Evolutionary conservation across 202 grass and related monocot genomes (phyloP), one percentile per base, ranked within the genome.

Genomic region (Musa balbisiana): DNA sequence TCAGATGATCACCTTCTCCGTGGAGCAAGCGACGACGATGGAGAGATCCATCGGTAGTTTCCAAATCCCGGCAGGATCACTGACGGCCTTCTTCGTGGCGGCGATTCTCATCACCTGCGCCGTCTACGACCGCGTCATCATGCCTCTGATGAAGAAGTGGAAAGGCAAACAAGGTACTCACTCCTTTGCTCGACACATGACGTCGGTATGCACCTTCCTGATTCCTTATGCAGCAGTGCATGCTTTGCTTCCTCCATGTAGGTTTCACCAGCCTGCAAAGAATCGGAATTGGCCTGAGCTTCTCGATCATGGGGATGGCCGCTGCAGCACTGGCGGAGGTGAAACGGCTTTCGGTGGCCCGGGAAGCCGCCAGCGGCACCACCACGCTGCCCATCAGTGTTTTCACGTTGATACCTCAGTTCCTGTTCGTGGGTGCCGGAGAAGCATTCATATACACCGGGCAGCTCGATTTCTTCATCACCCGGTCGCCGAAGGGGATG

Each of bases 381-480:
- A 52, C 73, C 16, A 51, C 79, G 17, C 69, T 97, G 71, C 88
- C 93, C 19, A 84, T 97, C 73, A 93, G 78, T 4, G 93, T 97
- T 13, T 93, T 97, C 86, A 14, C 79, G 70, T 69, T 97, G 78
- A 87, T 81, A 53, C 90, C 93, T 2, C 93, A 93, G 84, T 97
- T 97, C 78, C 82, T 93, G 65, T 77, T 97, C 25, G 90, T 97
- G 22, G 93, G 93, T 81, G 82, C 93, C 0, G 93, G 87, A 2
- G 93, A 92, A 76, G 93, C 87, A 1, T 93, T 97, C 86, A 84
- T 93, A 52, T 97, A 97, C 86, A 93, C 93, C 19, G 90, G 93
- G 13, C 93, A 97, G 62, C 78, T 97, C 25, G 93, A 97, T 59
- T 97, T 97, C 88, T 97, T 97, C 90, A 92, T 97, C 77, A 93